These are phyloP conservation scores for Cyclanthera cordifolia DNA, from an alignment of 306 rosid genomes.

Conservation along the genomic window DNA sequence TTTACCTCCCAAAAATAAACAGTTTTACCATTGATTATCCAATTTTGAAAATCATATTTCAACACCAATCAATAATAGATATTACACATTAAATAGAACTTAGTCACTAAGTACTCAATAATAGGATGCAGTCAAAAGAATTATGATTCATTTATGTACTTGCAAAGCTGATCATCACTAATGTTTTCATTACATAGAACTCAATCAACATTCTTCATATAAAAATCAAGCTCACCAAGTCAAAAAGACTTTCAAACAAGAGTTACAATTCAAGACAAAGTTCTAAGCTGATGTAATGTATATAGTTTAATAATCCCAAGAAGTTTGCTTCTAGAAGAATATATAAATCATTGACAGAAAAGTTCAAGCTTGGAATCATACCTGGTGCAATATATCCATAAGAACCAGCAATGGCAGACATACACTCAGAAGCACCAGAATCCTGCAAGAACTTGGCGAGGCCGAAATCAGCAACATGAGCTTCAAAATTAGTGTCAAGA, in stretches of 20 bases:
- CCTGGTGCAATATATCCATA: slow-evolving; percentile 16
- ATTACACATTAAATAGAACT: background rate
- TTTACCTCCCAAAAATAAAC: background rate
- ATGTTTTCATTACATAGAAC: background rate
- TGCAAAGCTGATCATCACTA: background rate
- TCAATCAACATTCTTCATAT: background rate
- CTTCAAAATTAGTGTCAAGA: slow-evolving; percentile 69
- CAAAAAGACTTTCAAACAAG: no score
- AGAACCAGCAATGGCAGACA: slow-evolving; percentile 16
- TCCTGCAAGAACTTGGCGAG: slow-evolving; percentile 94
- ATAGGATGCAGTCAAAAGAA: background rate
- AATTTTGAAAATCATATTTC: background rate
- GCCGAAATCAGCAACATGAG: slow-evolving; percentile 96
- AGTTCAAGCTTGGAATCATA: background rate
- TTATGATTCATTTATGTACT: slow-evolving; percentile 1
- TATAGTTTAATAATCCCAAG: no score
- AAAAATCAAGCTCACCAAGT: background rate
- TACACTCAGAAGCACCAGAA: slow-evolving; percentile 64
- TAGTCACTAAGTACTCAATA: background rate
- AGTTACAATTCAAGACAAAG: no score
- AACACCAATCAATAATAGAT: background rate
- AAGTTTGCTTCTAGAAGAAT: no score
- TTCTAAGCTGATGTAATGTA: no score
- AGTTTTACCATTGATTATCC: slow-evolving; percentile 1
- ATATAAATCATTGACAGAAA: background rate